Evolutionary conservation across 2,329 filamentous ascomycete genomes (phyloP), one percentile per base, ranked within the genome.

Genomic region (Alternaria panax): DNA sequence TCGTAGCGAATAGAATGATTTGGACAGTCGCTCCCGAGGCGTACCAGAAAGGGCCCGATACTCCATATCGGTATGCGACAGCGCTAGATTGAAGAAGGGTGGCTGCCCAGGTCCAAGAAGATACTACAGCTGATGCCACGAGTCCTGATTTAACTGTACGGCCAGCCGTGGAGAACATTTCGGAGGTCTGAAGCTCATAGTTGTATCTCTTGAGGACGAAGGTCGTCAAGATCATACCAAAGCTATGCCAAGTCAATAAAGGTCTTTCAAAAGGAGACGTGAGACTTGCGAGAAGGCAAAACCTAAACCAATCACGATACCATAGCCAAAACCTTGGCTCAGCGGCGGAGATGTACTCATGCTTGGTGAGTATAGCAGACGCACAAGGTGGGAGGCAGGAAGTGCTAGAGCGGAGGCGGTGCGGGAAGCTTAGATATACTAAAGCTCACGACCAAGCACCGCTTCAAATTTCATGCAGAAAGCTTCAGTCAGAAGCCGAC

Each of bases 71-170:
- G 77, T 96, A 96, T 62, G 91, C 92, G 18, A 96, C 90, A n/a
- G 88, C 87, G 1, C 91, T 89, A 1, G 87, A 91, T 73, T 95
- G 92, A 2, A 95, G 83, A 1, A 94, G 82, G 0, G 92, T 95
- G 22, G 92, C 92, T 0, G 92, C 92, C 92, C 92, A 96, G 0
- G 93, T 96, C 93, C 93, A 97, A 5, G 90, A 93, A 16, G 90
- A 93, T 4, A 96, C 92, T n/a, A 97, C 93, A 16, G 92, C 93
- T 5, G 92, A 91, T 11, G 92, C 91, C 0, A 96, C 92, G 14
- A 97, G 84, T 42, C 93, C 93, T 8, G 92, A 93, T 75, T 96
- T 97, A 66, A 97, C 92, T 1, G 91, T 93, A 62, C 93, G 85
- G 18, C 92, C 92, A 50, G 93, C 93, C 0, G 93, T 96, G 64